Percentiles rank a stretch among this genome's conserved stretches.
Conservation (phyloP, 2,329 filamentous ascomycete genomes). For the Sclerotinia minor region DNA sequence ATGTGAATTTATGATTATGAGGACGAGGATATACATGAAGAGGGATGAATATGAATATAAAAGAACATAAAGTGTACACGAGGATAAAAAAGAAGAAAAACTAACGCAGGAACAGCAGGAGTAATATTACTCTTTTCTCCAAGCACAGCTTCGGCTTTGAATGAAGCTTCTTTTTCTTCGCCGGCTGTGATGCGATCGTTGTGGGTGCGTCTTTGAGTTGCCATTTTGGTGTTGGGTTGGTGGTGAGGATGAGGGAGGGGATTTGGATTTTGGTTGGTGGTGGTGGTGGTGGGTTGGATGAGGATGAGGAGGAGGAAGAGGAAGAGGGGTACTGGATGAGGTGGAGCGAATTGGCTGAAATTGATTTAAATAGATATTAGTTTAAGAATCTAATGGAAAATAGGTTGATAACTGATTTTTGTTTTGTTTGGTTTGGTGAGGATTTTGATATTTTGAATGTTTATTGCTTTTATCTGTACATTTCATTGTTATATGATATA, state of each 20-base stretch:
- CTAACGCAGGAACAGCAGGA: constrained; percentile 78
- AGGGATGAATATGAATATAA: neutral
- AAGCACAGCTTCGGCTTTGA: constrained; percentile 45
- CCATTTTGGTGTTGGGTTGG: constrained; percentile 52
- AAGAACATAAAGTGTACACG: neutral
- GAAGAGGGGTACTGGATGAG: too few relatives aligned
- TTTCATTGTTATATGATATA: too few relatives aligned
- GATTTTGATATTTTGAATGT: neutral
- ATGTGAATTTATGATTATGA: neutral
- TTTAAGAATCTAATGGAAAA: neutral
- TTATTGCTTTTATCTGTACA: neutral
- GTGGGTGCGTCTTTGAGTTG: constrained; percentile 65
- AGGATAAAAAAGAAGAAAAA: neutral
- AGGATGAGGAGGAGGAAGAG: neutral
- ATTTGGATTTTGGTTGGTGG: constrained; percentile 1
- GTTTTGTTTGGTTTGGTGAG: neutral
- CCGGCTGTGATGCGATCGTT: constrained; percentile 34
- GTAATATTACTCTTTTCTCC: constrained; percentile 67
- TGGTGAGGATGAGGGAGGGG: constrained; percentile 14
- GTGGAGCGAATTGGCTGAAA: too few relatives aligned
- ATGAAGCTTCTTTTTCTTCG: constrained; percentile 61
- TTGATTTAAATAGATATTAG: neutral
- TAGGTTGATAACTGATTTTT: neutral
- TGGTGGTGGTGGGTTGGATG: constrained; percentile 25
- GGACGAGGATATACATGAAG: neutral